Conservation (phyloP, 106 monocot species). For the Platanthera zijinensis region DNA sequence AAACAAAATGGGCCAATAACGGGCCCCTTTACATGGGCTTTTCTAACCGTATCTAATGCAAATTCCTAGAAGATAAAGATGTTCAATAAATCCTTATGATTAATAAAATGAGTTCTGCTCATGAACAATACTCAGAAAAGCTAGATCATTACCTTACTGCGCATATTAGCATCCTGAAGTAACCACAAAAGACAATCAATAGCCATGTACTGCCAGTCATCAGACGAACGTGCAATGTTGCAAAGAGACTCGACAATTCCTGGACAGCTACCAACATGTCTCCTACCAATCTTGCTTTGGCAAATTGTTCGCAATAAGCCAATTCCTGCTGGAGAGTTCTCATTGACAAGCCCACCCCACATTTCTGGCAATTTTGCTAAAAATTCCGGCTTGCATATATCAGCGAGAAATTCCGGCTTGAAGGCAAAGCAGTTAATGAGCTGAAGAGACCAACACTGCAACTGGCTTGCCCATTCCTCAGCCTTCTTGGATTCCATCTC, state of each 20-base stretch:
- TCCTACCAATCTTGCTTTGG: slow-evolving; percentile 84
- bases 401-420: slow-evolving; percentile 82
- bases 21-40: too few relatives aligned
- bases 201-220: slow-evolving; percentile 99
- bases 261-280: slow-evolving; percentile 46
- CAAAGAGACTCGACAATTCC: slow-evolving; percentile 75
- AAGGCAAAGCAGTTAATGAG: slow-evolving; percentile 99
- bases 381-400: slow-evolving; percentile 87
- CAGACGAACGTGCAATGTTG: slow-evolving; percentile 87
- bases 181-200: slow-evolving; percentile 96
- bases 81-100: too few relatives aligned
- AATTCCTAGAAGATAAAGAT: too few relatives aligned
- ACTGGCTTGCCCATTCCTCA: slow-evolving; percentile 99
- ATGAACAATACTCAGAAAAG: too few relatives aligned
- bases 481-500: slow-evolving; percentile 99
- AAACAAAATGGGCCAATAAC: too few relatives aligned
- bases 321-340: slow-evolving; percentile 97
- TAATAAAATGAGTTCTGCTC: too few relatives aligned
- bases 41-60: too few relatives aligned
- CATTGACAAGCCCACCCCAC: slow-evolving; percentile 99
- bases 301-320: slow-evolving; percentile 89
- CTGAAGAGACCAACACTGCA: slow-evolving; percentile 99
- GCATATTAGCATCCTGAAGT: slow-evolving; percentile 41
- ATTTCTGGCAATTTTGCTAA: slow-evolving; percentile 74
- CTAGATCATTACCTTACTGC: too few relatives aligned